Base-by-base conservation (phyloP, 345 rosid species). In the Erodium maritimum region DNA sequence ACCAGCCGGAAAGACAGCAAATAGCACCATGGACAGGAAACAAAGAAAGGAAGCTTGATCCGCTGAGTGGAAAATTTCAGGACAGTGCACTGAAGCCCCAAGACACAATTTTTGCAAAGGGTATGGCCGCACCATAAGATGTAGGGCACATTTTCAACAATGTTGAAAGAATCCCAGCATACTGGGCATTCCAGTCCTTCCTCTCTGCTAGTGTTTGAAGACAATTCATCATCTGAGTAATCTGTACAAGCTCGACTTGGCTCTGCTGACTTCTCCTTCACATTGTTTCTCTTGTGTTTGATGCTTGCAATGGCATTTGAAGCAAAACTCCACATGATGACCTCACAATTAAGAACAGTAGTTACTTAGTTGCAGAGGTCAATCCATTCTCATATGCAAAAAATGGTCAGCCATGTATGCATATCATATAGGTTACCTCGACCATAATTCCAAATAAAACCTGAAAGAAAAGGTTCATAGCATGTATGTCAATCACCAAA, bases 121-220 rank as follows among this genome's bases (percentile, higher is more conserved):
- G 81, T 68, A 57, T 77, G 81, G 52, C 81, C 81, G 21, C 81
- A 77, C 74, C 75, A 71, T 33, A 73, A 53, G 52, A 74, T 76
- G 46, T 68, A 56, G 14, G 81, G 81, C 33, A 77, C 79, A 25
- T 77, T 77, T 58, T 77, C 81, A 11, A 73, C 81, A 55, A 77
- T 68, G 55, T 77, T 78, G 62, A 78, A 78, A 14, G 82, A 74
- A 50, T 74, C 79, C 70, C 75, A 78, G 71, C 82, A 78, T 19
- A 78, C 64, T 0, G 82, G 82, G 56, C 82, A 78, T 60, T 78
- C 82, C 58, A 78, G 21, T 29, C 82, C 73, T 53, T 78, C 82
- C 14, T 69, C 82, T 54, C 65, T 59, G 52, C 60, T 67, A 29
- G 25, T 46, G 50, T 20, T 73, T 24, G 59, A 56, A 48, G 69